These are phyloP conservation scores for Akanthomyces lecanii DNA, from an alignment of 2,329 filamentous ascomycete species.

Conservation along the genomic window DNA sequence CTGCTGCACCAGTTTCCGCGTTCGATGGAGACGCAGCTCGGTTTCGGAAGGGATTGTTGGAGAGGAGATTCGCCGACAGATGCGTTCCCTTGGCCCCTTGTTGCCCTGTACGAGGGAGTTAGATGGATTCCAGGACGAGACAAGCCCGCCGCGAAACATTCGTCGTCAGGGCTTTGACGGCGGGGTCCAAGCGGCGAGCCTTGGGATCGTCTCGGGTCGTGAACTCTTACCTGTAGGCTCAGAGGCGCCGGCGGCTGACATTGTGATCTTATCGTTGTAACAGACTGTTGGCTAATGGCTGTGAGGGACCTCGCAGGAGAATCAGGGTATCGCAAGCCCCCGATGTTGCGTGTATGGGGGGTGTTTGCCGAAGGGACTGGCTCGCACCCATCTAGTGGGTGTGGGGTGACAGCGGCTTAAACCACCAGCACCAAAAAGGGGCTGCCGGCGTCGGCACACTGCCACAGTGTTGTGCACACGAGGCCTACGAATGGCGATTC, in stretches of 20 bases:
- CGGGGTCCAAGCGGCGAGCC: slow-evolving; percentile 1
- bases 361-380: slow-evolving; percentile 1
- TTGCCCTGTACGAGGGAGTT: slow-evolving; percentile 8
- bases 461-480: background rate
- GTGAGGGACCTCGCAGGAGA: background rate
- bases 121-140: slow-evolving; percentile 5
- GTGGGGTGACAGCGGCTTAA: slow-evolving; percentile 13
- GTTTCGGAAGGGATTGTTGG: slow-evolving; percentile 79
- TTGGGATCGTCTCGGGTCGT: background rate
- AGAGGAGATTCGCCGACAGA: slow-evolving; percentile 55
- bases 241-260: slow-evolving; percentile 6
- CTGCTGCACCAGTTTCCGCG: slow-evolving; percentile 31
- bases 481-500: background rate
- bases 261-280: background rate
- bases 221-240: slow-evolving; percentile 8
- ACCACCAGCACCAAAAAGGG: slow-evolving; percentile 11
- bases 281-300: background rate
- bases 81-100: slow-evolving; percentile 14
- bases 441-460: background rate
- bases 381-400: background rate
- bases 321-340: background rate
- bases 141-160: slow-evolving; percentile 8
- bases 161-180: slow-evolving; percentile 1
- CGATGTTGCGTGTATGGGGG: slow-evolving; percentile 4
- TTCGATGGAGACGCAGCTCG: slow-evolving; percentile 58